A percentile compares a stretch with the other conserved stretches of the same genome.
Evolutionary conservation across 768 basidiomycete genomes (phyloP).

Genomic region (Hericium erinaceus): DNA sequence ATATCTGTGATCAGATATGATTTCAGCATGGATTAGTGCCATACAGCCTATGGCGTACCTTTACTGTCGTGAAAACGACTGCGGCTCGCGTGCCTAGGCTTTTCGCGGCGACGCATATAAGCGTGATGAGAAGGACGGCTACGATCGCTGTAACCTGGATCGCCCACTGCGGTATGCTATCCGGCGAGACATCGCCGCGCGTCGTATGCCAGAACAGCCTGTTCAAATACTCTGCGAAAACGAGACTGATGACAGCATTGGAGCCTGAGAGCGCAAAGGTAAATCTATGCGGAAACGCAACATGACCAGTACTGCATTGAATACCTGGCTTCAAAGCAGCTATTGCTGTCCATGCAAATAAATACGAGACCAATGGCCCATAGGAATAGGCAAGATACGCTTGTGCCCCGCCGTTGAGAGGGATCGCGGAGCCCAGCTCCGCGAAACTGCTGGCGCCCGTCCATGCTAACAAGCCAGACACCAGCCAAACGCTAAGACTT

Average conservation of each 20-base stretch:
- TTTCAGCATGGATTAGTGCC: neutral
- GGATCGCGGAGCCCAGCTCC: slow-evolving; percentile 85
- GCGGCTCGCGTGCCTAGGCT: slow-evolving; percentile 75
- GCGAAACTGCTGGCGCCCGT: slow-evolving; percentile 94
- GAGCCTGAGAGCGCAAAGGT: slow-evolving; percentile 33
- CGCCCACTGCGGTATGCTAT: slow-evolving; percentile 81
- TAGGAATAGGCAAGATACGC: slow-evolving; percentile 88
- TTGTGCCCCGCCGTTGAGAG: slow-evolving; percentile 55
- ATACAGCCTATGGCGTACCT: slow-evolving; percentile 36
- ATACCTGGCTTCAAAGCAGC: slow-evolving; percentile 77
- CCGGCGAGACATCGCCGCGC: slow-evolving; percentile 61
- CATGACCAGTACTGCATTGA: neutral
- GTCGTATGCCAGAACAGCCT: slow-evolving; percentile 76
- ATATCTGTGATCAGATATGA: slow-evolving; percentile 32
- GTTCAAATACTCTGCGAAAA: slow-evolving; percentile 89
- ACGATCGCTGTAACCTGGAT: slow-evolving; percentile 78
- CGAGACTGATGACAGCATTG: slow-evolving; percentile 81
- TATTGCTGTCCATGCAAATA: slow-evolving; percentile 94
- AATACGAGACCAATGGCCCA: slow-evolving; percentile 77
- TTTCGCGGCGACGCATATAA: slow-evolving; percentile 71
- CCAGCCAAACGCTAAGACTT: slow-evolving; percentile 77
- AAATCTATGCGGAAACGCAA: neutral
- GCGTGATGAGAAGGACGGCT: slow-evolving; percentile 62
- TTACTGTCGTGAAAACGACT: slow-evolving; percentile 81
- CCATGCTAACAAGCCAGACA: slow-evolving; percentile 82